These are phyloP conservation scores for Verbascum thapsus DNA, from an alignment of 257 asterid species.

Conservation along the genomic window DNA sequence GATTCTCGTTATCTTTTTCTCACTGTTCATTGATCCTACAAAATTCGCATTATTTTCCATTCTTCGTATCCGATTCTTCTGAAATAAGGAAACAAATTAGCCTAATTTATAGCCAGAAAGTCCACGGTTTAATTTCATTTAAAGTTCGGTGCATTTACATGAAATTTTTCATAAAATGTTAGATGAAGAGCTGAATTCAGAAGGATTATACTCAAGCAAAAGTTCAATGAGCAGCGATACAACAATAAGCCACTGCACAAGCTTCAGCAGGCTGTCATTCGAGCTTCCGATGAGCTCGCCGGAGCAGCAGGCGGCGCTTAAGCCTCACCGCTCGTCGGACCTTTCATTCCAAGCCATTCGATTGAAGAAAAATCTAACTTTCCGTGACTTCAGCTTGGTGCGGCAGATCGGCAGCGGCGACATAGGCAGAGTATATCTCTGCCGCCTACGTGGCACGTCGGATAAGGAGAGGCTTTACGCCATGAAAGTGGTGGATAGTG, in stretches of 20 bases:
- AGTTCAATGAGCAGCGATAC: constrained; percentile 75
- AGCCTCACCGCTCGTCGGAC: constrained; percentile 82
- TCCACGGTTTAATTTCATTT: neutral
- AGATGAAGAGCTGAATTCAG: constrained; percentile 33
- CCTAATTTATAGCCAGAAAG: neutral
- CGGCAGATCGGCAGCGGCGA: constrained; percentile 91
- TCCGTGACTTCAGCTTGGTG: constrained; percentile 69
- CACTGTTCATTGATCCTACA: constrained; percentile 20
- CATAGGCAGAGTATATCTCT: constrained; percentile 73
- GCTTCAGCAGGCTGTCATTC: constrained; percentile 69
- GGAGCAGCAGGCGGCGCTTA: constrained; percentile 45
- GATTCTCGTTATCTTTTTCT: constrained; percentile 15
- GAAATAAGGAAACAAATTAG: neutral
- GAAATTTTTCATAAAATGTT: constrained; percentile 36
- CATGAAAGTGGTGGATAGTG: constrained; percentile 87
- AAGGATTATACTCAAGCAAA: constrained; percentile 44
- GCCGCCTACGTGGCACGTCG: constrained; percentile 49
- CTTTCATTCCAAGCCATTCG: constrained; percentile 54
- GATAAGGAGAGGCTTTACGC: constrained; percentile 58
- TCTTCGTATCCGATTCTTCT: constrained; percentile 31
- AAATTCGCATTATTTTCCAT: constrained; percentile 11
- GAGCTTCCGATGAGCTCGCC: constrained; percentile 64
- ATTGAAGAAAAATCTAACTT: constrained; percentile 39
- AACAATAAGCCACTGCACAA: constrained; percentile 52
- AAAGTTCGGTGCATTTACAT: constrained; percentile 13